Conservation (phyloP, 2,329 filamentous ascomycete genomes). For the Cadophora malorum region DNA sequence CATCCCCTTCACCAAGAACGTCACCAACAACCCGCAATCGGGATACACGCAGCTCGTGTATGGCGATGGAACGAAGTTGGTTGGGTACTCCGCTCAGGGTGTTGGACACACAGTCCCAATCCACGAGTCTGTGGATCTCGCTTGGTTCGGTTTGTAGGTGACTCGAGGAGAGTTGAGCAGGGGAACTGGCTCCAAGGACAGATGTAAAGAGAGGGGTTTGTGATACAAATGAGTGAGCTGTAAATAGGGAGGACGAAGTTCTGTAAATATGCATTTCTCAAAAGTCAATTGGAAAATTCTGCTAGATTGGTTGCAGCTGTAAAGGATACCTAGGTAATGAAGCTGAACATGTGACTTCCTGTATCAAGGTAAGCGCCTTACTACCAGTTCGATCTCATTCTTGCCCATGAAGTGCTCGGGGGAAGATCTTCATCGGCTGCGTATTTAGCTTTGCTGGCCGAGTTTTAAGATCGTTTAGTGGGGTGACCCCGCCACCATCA, state of each 20-base stretch:
- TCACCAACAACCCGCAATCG: slow-evolving; percentile 40
- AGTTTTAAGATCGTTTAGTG: neutral
- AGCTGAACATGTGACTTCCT: no score
- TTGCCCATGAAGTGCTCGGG: no score
- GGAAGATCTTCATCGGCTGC: no score
- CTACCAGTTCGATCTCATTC: no score
- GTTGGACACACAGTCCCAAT: slow-evolving; percentile 46
- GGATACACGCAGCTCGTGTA: slow-evolving; percentile 46
- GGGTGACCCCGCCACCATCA: neutral
- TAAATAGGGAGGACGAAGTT: slow-evolving; percentile 7
- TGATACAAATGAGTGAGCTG: neutral
- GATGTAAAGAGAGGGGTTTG: no score
- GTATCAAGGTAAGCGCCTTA: no score
- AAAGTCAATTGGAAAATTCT: neutral
- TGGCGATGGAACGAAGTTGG: slow-evolving; percentile 45
- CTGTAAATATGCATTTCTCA: neutral
- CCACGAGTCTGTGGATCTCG: slow-evolving; percentile 41
- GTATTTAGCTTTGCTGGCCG: neutral
- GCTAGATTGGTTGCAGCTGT: no score
- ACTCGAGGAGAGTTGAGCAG: no score
- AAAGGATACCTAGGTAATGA: no score
- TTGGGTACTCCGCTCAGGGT: slow-evolving; percentile 43
- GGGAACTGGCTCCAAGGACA: no score
- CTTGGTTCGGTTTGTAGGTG: slow-evolving; percentile 32
- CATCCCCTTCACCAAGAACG: slow-evolving; percentile 39